These are phyloP conservation scores for Salix udensis DNA, from an alignment of 345 rosid species.

Conservation along the genomic window DNA sequence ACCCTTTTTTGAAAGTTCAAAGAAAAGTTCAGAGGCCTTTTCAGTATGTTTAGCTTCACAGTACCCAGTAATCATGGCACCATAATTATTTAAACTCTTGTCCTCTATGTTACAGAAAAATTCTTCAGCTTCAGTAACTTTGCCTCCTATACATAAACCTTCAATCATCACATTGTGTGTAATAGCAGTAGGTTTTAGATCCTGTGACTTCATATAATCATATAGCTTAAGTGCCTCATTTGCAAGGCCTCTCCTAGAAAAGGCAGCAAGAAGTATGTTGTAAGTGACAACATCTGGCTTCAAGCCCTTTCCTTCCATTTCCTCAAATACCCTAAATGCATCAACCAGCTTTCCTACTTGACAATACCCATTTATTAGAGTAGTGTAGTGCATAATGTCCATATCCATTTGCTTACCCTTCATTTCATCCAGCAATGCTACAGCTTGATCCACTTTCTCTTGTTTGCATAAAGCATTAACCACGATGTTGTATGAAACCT, in stretches of 20 bases:
- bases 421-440: slow-evolving; percentile 54
- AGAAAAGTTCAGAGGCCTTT: slow-evolving; percentile 44
- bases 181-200: slow-evolving; percentile 27
- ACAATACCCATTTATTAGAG: slow-evolving; percentile 61
- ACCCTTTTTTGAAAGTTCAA: slow-evolving; percentile 28
- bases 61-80: slow-evolving; percentile 61
- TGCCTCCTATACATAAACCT: slow-evolving; percentile 61
- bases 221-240: too few relatives aligned
- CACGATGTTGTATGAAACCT: slow-evolving; percentile 49
- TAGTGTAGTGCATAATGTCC: slow-evolving; percentile 65
- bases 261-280: slow-evolving; percentile 32
- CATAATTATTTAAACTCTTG: slow-evolving; percentile 39
- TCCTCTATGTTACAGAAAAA: slow-evolving; percentile 38
- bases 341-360: slow-evolving; percentile 38
- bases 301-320: slow-evolving; percentile 47
- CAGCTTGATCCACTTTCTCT: slow-evolving; percentile 57
- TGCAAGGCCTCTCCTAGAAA: too few relatives aligned
- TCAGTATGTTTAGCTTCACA: slow-evolving; percentile 39
- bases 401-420: slow-evolving; percentile 38
- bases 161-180: slow-evolving; percentile 58
- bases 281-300: slow-evolving; percentile 53
- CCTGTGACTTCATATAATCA: too few relatives aligned
- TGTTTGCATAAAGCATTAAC: slow-evolving; percentile 57
- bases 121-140: slow-evolving; percentile 55
- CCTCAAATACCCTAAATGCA: slow-evolving; percentile 46